Base-by-base conservation (phyloP, 2,329 filamentous ascomycete genomes). In the Stachybotrys chlorohalonatus region DNA sequence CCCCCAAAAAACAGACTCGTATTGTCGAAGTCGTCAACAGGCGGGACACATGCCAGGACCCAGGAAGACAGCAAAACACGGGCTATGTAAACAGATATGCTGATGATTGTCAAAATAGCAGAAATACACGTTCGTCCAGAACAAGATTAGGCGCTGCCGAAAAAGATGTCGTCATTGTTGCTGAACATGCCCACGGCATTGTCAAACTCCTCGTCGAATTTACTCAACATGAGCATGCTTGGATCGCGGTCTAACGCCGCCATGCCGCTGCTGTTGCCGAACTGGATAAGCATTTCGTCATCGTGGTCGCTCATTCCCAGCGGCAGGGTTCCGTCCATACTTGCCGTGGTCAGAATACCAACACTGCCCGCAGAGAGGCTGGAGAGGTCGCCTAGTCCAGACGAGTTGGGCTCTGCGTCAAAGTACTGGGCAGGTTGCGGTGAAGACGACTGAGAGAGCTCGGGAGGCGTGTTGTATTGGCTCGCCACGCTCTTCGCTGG, bases 361-460 rank as follows among this genome's bases (percentile, higher is more conserved):
- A 42, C 36, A 55, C 65, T 61, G n/a, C 58, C 61, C 36, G 64
- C 60, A 1, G 63, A 58, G 58, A 70, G 62, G 49, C 54, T 60
- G 54, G 64, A 62, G 46, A 71, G 57, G 31, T 68, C 68, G 31
- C 72, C 68, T 1, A 57, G 55, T 47, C 60, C 60, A 30, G 63
- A 62, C 5, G 68, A 64, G 1, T 67, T 66, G 47, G 72, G 67
- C 47, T 78, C 75, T 55, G 73, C 64, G 47, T 78, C 72, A 60
- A 78, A 81, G 65, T 74, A 78, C 49, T 69, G 73, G n/a, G 65
- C 62, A 6, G 75, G 69, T 31, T 77, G 78, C 5, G 81, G 81
- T 30, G 82, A 84, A 13, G 80, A 80, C 24, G 81, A 81, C 56
- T 81, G 76, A n/a, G 81, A 83, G 32, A 85, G 76, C 57, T 80